Conservation (phyloP, 78 protist species). For the Fonticula alba region DNA sequence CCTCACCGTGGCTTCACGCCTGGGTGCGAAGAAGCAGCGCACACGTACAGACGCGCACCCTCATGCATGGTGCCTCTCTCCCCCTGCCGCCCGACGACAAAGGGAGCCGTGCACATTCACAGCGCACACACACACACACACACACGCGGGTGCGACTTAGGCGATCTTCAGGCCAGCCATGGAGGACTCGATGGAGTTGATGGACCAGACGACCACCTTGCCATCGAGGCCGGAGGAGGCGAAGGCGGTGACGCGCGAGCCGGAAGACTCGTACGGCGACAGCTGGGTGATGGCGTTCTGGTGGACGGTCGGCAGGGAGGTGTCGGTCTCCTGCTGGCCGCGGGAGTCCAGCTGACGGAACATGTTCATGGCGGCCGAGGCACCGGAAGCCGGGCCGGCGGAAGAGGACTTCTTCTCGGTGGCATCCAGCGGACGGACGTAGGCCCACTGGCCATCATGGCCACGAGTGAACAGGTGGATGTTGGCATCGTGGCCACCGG, state of each 20-base stretch:
- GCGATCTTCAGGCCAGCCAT: too few relatives aligned
- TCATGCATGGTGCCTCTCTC: too few relatives aligned
- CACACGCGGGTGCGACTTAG: too few relatives aligned
- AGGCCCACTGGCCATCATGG: too few relatives aligned
- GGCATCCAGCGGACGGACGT: conserved; percentile 14
- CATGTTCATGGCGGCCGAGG: conserved; percentile 14
- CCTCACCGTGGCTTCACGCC: too few relatives aligned
- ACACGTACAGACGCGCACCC: too few relatives aligned
- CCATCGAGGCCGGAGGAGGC: conserved; percentile 62
- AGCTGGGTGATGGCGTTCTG: conserved; percentile 45
- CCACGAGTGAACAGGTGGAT: conserved; percentile 39
- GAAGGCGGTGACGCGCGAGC: conserved; percentile 35
- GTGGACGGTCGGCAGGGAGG: conserved; percentile 37
- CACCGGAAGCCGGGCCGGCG: background rate
- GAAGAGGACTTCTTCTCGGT: background rate
- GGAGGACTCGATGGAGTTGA: too few relatives aligned
- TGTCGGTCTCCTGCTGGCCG: background rate
- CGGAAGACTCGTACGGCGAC: conserved; percentile 9
- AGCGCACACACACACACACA: too few relatives aligned
- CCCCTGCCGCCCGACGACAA: too few relatives aligned
- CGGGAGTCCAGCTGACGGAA: conserved; percentile 6
- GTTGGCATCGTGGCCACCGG: conserved; percentile 56
- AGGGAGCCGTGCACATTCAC: too few relatives aligned
- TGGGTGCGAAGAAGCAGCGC: too few relatives aligned
- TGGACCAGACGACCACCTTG: conserved; percentile 50